These are phyloP conservation scores for Sclerotinia nivalis DNA, from an alignment of 2,329 filamentous ascomycete species.

Conservation along the genomic window DNA sequence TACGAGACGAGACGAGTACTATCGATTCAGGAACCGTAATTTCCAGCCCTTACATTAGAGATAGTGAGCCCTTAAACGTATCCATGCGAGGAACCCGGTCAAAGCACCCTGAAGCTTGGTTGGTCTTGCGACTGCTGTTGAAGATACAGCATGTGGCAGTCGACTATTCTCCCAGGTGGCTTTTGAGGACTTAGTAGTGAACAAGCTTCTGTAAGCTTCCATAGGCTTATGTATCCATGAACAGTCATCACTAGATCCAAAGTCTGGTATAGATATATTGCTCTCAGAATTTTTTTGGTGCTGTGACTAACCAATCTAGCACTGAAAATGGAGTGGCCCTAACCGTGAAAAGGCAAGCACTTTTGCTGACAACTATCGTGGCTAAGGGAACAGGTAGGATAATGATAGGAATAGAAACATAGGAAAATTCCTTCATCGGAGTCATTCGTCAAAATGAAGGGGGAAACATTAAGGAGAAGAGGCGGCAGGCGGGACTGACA, in stretches of 20 bases:
- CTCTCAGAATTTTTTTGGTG: background rate
- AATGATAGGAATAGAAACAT: background rate
- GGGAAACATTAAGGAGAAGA: background rate
- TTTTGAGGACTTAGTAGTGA: background rate
- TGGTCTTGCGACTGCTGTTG: constrained; percentile 10
- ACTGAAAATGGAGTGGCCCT: background rate
- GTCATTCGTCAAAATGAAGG: background rate
- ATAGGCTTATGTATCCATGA: constrained; percentile 24
- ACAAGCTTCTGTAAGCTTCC: constrained; percentile 14
- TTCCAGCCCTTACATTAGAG: background rate
- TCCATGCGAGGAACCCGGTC: background rate
- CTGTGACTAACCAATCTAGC: background rate
- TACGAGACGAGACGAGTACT: background rate
- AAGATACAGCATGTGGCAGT: constrained; percentile 18
- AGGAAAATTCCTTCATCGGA: background rate
- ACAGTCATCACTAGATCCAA: constrained; percentile 24
- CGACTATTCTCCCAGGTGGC: constrained; percentile 27
- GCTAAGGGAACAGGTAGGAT: background rate
- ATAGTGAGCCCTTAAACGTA: background rate
- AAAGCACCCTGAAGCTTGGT: background rate
- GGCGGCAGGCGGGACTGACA: background rate
- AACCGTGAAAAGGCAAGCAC: constrained; percentile 4
- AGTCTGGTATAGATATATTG: constrained; percentile 13
- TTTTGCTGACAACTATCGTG: constrained; percentile 2
- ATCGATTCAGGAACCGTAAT: constrained; percentile 1